phyloP scores from a whole-genome alignment of 108 stramenopile species.

The Cylindrotheca fusiformis region DNA sequence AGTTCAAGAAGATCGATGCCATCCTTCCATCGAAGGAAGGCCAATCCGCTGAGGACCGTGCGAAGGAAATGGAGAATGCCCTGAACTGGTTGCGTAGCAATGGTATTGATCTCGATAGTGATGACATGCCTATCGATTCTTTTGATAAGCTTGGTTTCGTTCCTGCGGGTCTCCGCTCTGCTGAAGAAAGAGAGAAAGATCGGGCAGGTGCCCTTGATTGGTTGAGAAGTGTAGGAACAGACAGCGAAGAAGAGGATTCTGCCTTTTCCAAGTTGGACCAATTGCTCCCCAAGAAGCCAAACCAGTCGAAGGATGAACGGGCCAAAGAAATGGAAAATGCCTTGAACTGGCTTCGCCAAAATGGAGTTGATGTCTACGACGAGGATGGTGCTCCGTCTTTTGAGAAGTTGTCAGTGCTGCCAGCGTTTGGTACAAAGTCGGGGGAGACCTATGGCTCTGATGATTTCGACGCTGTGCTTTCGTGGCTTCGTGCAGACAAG shows the following conservation, averaged over 20 bases:
- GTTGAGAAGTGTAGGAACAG: slow-evolving; percentile 3
- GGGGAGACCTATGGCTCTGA: background rate
- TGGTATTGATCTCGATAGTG: slow-evolving; percentile 36
- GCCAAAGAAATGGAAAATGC: slow-evolving; percentile 40
- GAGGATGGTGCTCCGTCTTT: slow-evolving; percentile 1
- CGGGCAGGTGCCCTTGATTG: slow-evolving; percentile 37
- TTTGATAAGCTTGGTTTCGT: slow-evolving; percentile 15
- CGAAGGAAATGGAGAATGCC: slow-evolving; percentile 50
- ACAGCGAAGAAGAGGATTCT: slow-evolving; percentile 11
- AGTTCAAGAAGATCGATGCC: slow-evolving; percentile 22
- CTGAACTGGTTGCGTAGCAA: slow-evolving; percentile 40
- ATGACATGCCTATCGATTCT: slow-evolving; percentile 14
- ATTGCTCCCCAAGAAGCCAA: slow-evolving; percentile 15
- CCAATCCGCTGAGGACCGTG: slow-evolving; percentile 22
- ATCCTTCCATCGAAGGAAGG: slow-evolving; percentile 29
- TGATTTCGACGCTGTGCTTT: slow-evolving; percentile 9
- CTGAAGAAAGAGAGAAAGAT: slow-evolving; percentile 25
- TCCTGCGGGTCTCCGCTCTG: slow-evolving; percentile 2
- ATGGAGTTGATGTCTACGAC: slow-evolving; percentile 17
- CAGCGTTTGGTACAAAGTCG: background rate
- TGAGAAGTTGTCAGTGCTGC: slow-evolving; percentile 2
- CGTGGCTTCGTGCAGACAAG: slow-evolving; percentile 22
- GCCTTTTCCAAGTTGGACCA: slow-evolving; percentile 22
- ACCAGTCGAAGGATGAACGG: slow-evolving; percentile 17
- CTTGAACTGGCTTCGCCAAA: slow-evolving; percentile 27